phyloP scores from a whole-genome alignment of 768 basidiomycete genomes.

The Xerocomellus dryophilus region DNA sequence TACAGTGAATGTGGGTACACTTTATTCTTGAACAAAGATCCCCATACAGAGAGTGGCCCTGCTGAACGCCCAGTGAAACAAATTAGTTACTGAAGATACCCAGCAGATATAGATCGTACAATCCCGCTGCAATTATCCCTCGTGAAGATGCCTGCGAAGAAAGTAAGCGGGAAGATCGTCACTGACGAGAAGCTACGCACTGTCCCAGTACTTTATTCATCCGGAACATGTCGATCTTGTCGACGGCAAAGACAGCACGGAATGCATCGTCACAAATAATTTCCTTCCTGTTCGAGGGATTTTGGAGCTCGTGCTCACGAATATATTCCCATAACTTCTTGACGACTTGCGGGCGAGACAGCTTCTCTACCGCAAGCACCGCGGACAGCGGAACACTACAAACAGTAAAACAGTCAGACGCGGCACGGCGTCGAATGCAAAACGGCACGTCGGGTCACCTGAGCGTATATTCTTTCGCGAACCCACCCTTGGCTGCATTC shows the following conservation, averaged over 20 bases:
- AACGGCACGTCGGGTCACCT: slow-evolving; percentile 44
- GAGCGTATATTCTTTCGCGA: slow-evolving; percentile 71
- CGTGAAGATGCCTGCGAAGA: slow-evolving; percentile 31
- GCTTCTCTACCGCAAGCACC: slow-evolving; percentile 59
- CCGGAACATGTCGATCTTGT: slow-evolving; percentile 88
- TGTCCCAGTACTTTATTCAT: slow-evolving; percentile 91
- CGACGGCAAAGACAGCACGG: slow-evolving; percentile 71
- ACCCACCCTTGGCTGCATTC: slow-evolving; percentile 63
- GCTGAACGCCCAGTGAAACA: not conserved
- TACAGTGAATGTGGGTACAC: slow-evolving; percentile 11
- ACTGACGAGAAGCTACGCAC: slow-evolving; percentile 38
- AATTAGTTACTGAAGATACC: not conserved
- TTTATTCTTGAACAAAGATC: slow-evolving; percentile 5
- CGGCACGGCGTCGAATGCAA: slow-evolving; percentile 6
- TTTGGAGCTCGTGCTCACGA: slow-evolving; percentile 76
- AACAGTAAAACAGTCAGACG: not conserved
- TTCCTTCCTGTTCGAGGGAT: slow-evolving; percentile 77
- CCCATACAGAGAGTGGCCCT: not conserved
- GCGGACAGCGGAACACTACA: slow-evolving; percentile 69
- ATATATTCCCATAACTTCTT: slow-evolving; percentile 91
- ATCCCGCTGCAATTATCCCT: slow-evolving; percentile 14
- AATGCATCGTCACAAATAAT: slow-evolving; percentile 79
- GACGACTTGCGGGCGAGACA: slow-evolving; percentile 87
- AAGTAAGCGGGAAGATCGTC: not conserved
- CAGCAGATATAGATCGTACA: slow-evolving; percentile 8